phyloP scores from a whole-genome alignment of 2,329 filamentous ascomycete genomes.

The Xylariaceae sp. region DNA sequence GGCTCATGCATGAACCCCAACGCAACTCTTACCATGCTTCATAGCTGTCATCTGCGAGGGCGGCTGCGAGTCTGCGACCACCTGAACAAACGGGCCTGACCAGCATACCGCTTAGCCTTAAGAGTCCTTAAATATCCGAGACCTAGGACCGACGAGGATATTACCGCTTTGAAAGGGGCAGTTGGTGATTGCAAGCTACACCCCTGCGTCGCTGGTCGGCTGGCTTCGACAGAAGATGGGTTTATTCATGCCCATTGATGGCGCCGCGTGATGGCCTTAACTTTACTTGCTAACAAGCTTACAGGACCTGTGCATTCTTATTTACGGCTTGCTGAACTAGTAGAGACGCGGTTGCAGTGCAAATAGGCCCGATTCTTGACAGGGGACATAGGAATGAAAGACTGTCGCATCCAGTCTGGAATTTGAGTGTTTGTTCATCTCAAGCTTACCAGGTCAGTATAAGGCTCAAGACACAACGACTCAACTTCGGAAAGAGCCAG shows the following conservation, averaged over 20 bases:
- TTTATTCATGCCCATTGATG: neutral
- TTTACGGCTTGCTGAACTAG: neutral
- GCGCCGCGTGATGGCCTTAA: neutral
- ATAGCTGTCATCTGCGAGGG: neutral
- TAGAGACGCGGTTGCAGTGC: neutral
- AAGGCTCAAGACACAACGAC: too few species aligned
- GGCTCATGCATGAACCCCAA: conserved; percentile 6
- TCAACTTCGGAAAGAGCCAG: neutral
- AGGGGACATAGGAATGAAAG: neutral
- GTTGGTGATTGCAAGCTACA: neutral
- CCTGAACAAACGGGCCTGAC: neutral
- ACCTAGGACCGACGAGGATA: neutral
- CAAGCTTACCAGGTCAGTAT: neutral
- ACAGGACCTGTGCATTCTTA: neutral
- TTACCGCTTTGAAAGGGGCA: conserved; percentile 20
- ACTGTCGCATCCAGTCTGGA: neutral
- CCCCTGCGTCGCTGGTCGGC: neutral
- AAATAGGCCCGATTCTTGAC: conserved; percentile 3
- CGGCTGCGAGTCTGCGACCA: neutral
- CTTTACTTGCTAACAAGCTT: neutral
- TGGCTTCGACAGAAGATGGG: too few species aligned
- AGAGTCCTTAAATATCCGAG: conserved; percentile 14
- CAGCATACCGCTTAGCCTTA: neutral
- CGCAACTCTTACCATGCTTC: too few species aligned
- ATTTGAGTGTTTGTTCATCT: neutral